Evolutionary conservation across 129 eudicot species (phyloP).

Genomic region (Erigeron canadensis): DNA sequence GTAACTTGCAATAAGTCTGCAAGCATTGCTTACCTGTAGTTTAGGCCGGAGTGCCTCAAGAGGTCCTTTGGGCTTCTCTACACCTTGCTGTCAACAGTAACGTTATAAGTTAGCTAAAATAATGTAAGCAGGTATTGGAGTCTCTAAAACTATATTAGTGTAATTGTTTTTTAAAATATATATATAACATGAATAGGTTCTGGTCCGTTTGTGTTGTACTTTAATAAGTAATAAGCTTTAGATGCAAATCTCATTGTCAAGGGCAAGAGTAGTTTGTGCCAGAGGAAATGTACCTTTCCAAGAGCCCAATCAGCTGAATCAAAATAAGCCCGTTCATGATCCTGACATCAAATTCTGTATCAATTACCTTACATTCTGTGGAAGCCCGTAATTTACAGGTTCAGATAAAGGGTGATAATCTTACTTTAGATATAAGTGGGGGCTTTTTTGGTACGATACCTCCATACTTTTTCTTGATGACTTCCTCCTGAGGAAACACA

Average conservation of each 20-base stretch:
- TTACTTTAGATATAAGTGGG: slow-evolving; percentile 95
- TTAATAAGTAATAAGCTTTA: slow-evolving; percentile 22
- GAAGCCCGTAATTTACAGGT: slow-evolving; percentile 22
- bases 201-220: neutral
- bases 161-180: neutral
- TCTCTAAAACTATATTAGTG: neutral
- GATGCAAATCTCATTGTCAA: neutral
- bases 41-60: slow-evolving; percentile 98
- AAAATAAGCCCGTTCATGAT: slow-evolving; percentile 95
- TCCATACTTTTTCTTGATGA: slow-evolving; percentile 78
- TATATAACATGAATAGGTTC: neutral
- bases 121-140: neutral
- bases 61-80: slow-evolving; percentile 92
- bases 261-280: slow-evolving; percentile 4
- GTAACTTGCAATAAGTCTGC: slow-evolving; percentile 1
- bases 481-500: slow-evolving; percentile 61
- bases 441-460: slow-evolving; percentile 89
- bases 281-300: slow-evolving; percentile 65
- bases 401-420: neutral
- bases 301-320: slow-evolving; percentile 99
- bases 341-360: slow-evolving; percentile 48
- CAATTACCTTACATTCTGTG: neutral
- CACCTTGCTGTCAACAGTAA: slow-evolving; percentile 79
- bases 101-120: slow-evolving; percentile 1
- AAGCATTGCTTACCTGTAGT: slow-evolving; percentile 59